phyloP scores from a whole-genome alignment of 2,329 filamentous ascomycete species.

The Nakataea oryzae region DNA sequence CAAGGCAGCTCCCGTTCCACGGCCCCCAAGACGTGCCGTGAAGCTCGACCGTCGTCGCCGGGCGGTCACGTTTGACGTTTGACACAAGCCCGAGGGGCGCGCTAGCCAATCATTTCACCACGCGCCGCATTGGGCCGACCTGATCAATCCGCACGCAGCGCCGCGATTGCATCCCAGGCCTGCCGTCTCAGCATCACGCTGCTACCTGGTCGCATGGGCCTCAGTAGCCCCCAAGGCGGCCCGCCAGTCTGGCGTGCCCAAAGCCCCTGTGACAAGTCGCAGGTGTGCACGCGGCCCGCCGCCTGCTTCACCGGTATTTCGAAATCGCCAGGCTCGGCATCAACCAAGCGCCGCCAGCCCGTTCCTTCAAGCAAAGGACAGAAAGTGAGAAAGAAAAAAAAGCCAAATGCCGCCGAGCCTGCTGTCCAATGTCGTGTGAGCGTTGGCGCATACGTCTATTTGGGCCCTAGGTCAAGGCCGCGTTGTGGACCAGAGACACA shows the following conservation, averaged over 20 bases:
- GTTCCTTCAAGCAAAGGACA: background rate
- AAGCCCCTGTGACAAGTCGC: background rate
- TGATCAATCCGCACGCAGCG: background rate
- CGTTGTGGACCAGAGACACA: background rate
- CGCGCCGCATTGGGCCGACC: background rate
- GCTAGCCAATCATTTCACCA: background rate
- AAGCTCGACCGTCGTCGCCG: background rate
- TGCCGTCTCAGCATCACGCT: background rate
- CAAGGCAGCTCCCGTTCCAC: too few relatives aligned
- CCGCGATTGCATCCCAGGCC: background rate
- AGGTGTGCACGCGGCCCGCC: background rate
- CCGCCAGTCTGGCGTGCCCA: too few relatives aligned
- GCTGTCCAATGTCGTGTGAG: background rate
- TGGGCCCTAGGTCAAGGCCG: background rate
- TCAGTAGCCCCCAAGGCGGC: background rate
- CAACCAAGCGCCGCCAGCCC: too few relatives aligned
- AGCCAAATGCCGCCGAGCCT: too few relatives aligned
- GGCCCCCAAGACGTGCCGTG: background rate
- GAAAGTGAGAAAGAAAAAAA: too few relatives aligned
- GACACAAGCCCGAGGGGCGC: too few relatives aligned
- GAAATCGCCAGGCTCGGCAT: background rate
- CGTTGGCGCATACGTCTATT: background rate
- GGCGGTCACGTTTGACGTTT: background rate
- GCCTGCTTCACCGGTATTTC: background rate
- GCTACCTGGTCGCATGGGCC: background rate